Evolutionary conservation across 306 rosid genomes (phyloP), one percentile per base, ranked within the genome.

Genomic region (Prunus campanulata): DNA sequence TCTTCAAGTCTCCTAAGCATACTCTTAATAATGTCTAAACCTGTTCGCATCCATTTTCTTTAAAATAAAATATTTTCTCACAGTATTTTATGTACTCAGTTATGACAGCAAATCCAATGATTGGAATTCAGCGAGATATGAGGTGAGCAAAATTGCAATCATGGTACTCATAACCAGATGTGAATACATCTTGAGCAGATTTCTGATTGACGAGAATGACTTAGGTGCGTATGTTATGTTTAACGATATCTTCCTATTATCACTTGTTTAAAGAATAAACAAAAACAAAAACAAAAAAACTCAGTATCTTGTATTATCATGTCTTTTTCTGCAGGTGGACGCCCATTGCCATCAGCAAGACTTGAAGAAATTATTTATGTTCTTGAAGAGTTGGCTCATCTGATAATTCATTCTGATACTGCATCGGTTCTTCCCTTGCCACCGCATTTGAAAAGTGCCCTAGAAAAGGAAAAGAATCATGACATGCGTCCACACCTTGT

Each of bases 111-210:
- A 81, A 81, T 84, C 82, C 22, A 54, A 73, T 64, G 52, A 85
- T 68, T 92, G 97, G 97, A 89, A 80, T 80, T 42, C 70, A 79
- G 82, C 88, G 44, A 88, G 97, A 89, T 84, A 84, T 69, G 93
- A 95, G 78, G 96, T 95, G 76, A 85, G 97, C 83, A 92, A 88
- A 87, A 90, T 92, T 68, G 90, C 98, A 78, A 84, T 92, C 74
- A 82, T 55, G 72, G 81, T 89, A 79, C 95, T 95, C n/a, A 64
- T 95, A 79, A 77, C 79, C 74, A 86, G 97, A 85, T 90, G 97
- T 76, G 92, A 89, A 82, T 83, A 85, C 89, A 92, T 89, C 85
- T 84, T 92, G 77, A 79, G 82, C 88, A 87, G 92, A 88, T 95
- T 86, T 84, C 84, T 83, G 71, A 74, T 86, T 3, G 97, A 92